Conservation (phyloP, 179 eudicot genomes). For the Sideroxylon spinosum region DNA sequence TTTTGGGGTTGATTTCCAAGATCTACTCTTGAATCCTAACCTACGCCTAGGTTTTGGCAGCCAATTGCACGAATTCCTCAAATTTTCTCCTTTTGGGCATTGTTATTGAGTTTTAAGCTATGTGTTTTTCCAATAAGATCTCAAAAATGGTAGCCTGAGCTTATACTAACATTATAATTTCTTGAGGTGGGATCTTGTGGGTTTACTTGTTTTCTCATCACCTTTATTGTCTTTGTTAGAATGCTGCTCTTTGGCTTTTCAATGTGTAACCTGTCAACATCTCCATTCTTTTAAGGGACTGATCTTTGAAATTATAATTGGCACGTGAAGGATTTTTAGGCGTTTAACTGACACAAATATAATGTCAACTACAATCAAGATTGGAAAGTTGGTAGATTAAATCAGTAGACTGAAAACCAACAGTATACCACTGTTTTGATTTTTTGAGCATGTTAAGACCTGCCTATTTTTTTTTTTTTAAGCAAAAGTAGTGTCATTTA, state of each 20-base stretch:
- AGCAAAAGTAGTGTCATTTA: not conserved
- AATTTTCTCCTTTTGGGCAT: not conserved
- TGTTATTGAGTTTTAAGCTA: not conserved
- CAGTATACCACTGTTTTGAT: not conserved
- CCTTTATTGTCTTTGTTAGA: not conserved
- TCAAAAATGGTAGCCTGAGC: not conserved
- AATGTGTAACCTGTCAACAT: not conserved
- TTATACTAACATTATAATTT: not conserved
- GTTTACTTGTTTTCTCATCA: not conserved
- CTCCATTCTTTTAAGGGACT: not conserved
- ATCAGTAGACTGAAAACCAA: not conserved
- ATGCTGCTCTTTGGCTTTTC: not conserved
- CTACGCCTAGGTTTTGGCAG: not conserved
- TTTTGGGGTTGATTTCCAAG: too few species aligned
- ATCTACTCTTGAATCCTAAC: too few species aligned
- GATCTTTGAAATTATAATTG: not conserved
- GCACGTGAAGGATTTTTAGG: not conserved
- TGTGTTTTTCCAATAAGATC: not conserved
- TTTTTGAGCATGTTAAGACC: not conserved
- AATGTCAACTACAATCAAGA: not conserved
- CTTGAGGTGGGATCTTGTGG: not conserved
- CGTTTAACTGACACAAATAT: slow-evolving; percentile 1
- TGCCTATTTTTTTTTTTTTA: not conserved
- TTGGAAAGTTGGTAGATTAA: too few species aligned
- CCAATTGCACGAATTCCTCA: not conserved